phyloP scores from a whole-genome alignment of 345 rosid genomes.

The Diplotaxis tenuifolia region DNA sequence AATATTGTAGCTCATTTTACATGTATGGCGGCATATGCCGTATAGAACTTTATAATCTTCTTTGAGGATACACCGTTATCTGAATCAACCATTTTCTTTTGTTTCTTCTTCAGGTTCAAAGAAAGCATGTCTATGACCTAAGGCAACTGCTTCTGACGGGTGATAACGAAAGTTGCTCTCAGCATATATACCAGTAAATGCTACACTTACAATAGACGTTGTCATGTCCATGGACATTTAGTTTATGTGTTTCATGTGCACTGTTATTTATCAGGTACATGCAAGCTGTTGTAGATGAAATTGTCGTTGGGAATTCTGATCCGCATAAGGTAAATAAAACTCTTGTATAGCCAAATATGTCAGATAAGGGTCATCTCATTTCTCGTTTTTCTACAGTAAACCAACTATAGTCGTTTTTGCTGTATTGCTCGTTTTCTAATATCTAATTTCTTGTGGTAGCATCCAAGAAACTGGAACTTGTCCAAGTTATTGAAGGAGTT shows the following conservation, averaged over 20 bases:
- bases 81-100: conserved; percentile 12
- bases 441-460: conserved; percentile 47
- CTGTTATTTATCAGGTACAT: conserved; percentile 58
- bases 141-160: conserved; percentile 84
- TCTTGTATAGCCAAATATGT: conserved; percentile 11
- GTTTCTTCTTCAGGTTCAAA: conserved; percentile 65
- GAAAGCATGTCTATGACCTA: conserved; percentile 90
- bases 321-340: conserved; percentile 53
- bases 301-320: conserved; percentile 61
- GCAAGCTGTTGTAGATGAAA: conserved; percentile 95
- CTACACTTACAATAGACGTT: conserved; percentile 6
- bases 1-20: background rate
- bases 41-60: no score
- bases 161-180: conserved; percentile 80
- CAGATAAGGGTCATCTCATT: background rate
- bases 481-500: conserved; percentile 66
- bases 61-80: conserved; percentile 7
- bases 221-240: conserved; percentile 6
- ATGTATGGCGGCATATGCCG: background rate
- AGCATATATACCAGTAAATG: conserved; percentile 76
- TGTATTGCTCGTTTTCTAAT: conserved; percentile 27
- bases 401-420: background rate
- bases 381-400: background rate
- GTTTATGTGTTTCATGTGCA: conserved; percentile 3
- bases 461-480: conserved; percentile 80